Conservation (phyloP, 148 eudicot genomes). For the Diospyros lotus region DNA sequence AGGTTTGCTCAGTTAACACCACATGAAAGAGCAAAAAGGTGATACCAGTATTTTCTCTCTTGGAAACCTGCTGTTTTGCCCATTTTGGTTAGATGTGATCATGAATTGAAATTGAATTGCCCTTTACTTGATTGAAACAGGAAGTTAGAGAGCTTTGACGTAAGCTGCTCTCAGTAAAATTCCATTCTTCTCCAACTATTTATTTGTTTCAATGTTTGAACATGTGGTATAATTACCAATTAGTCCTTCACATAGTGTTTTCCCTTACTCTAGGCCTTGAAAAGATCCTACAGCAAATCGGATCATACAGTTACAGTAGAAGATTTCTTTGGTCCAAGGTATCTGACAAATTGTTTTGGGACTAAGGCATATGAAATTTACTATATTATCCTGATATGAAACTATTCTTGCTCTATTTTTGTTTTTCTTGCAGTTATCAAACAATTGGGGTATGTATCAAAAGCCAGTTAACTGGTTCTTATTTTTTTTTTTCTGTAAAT, state of each 20-base stretch:
- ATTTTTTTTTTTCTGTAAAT: no score
- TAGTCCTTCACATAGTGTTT: background rate
- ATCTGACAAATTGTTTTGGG: background rate
- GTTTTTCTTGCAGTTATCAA: constrained; percentile 14
- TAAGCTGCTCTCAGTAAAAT: background rate
- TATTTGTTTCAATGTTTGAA: background rate
- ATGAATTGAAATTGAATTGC: background rate
- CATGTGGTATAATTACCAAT: background rate
- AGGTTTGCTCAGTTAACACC: constrained; percentile 16
- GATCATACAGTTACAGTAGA: constrained; percentile 15
- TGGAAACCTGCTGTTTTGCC: background rate
- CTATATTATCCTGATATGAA: background rate
- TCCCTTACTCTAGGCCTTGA: constrained; percentile 14
- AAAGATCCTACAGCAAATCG: constrained; percentile 21
- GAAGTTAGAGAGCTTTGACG: constrained; percentile 23
- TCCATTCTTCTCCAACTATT: background rate
- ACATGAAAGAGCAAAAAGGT: constrained; percentile 26
- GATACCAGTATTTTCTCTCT: background rate
- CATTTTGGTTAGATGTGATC: background rate
- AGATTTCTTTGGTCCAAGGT: constrained; percentile 21
- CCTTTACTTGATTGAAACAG: constrained; percentile 13
- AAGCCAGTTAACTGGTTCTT: background rate
- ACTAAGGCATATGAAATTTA: background rate
- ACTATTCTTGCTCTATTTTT: background rate
- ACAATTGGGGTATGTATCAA: constrained; percentile 18